Percentiles rank a stretch among this genome's conserved stretches.
These are phyloP conservation scores for Boletellus emodensis DNA, from an alignment of 768 basidiomycete genomes.

Conservation along the genomic window DNA sequence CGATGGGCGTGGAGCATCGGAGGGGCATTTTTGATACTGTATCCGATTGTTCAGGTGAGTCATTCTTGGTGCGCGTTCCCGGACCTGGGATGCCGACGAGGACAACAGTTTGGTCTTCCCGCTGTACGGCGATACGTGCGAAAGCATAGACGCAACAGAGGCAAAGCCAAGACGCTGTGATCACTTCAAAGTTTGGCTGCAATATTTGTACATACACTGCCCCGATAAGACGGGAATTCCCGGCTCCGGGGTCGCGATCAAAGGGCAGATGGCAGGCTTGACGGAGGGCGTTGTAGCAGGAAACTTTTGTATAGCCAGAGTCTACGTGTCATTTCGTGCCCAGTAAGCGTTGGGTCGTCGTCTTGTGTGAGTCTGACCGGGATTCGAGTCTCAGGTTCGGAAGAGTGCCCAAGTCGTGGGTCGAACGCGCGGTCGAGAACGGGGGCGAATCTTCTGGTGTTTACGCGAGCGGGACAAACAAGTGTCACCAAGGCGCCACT, in stretches of 20 bases:
- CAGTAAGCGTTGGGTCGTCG: neutral
- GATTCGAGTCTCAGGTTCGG: neutral
- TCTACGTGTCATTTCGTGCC: neutral
- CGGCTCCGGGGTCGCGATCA: too few relatives aligned
- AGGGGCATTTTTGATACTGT: constrained; percentile 55
- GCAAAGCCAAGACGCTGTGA: constrained; percentile 32
- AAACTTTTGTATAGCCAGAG: neutral
- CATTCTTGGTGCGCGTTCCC: neutral
- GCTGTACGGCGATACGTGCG: constrained; percentile 49
- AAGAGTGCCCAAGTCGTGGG: neutral
- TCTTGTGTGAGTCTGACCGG: neutral
- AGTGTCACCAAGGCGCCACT: constrained; percentile 8
- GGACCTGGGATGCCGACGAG: constrained; percentile 8
- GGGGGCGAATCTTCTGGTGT: constrained; percentile 29
- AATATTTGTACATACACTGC: neutral
- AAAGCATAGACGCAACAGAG: constrained; percentile 28
- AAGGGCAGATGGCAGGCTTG: neutral
- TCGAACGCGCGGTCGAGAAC: constrained; percentile 12
- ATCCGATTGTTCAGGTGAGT: constrained; percentile 65
- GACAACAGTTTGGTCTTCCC: constrained; percentile 61
- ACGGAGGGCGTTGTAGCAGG: neutral
- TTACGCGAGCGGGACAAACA: constrained; percentile 23
- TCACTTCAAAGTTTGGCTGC: neutral
- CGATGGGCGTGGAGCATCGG: constrained; percentile 67
- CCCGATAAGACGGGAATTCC: too few relatives aligned